Base-by-base conservation (phyloP, 1,284 basidiomycete species). In the Coniophora puteana region DNA sequence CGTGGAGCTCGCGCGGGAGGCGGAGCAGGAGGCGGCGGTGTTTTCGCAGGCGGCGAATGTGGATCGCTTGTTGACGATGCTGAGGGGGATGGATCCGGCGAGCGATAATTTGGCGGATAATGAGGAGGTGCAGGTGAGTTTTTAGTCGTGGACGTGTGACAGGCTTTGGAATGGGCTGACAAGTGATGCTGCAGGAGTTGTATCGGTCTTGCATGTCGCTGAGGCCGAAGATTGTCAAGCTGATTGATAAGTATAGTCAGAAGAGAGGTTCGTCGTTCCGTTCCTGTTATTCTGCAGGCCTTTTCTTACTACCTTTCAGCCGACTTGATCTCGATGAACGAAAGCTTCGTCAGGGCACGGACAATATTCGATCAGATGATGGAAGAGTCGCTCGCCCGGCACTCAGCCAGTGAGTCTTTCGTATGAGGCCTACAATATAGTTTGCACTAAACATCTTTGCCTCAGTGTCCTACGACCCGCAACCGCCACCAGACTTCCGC, bases 221-320 rank as follows among this genome's bases (percentile, higher is more conserved):
- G 36, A 78, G 95, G 44, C 92, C 93, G 3, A 93, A 93, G 74
- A 96, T 99, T 49, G 92, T 95, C 49, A 92, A 92, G 54, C 68
- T 99, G 41, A 97, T 99, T 53, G 93, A 97, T 60, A 95, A 95
- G 68, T 99, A 99, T 63, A 93, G 89, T 57, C 93, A 95, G 67
- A 94, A 95, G 67, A 74, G 90, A 72, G 79, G 89, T 83, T 51
- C 42, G 56, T 50, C 31, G 7, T 23, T 28, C 45, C 26, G 40
- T 40, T 38, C 5, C 11, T 49, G 20, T 8, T 26, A 30, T 36
- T 3, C 14, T 32, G 14, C 17, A 14, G 16, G 32, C 5, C 37
- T 33, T 27, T 47, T 43, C 41, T 50, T 16, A 38, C 12, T 11
- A n/a, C 21, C 33, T 37, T 39, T 21, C 48, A 89, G 87, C 87